Conservation (phyloP, 1,284 basidiomycete species). For the Apiotrichum mycotoxinovorans region DNA sequence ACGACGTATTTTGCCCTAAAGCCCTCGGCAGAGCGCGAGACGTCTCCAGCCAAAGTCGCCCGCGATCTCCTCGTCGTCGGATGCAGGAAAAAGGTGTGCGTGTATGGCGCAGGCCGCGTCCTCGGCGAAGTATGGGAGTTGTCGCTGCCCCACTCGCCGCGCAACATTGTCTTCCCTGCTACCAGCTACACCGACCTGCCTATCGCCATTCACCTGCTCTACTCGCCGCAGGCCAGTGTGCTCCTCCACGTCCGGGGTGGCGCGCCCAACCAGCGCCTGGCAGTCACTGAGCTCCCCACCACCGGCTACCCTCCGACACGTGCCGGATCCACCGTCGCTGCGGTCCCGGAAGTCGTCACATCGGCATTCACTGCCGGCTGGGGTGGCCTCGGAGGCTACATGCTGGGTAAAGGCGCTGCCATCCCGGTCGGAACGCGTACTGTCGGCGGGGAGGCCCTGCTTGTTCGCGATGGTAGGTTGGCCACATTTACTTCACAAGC, state of each 20-base stretch:
- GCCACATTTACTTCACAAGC: not conserved
- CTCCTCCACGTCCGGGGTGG: conserved; percentile 60
- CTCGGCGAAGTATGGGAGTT: conserved; percentile 55
- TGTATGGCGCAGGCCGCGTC: conserved; percentile 53
- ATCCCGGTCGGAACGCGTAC: conserved; percentile 60
- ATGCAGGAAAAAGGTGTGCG: conserved; percentile 75
- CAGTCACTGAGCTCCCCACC: conserved; percentile 65
- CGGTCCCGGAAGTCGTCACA: conserved; percentile 6
- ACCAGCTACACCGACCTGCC: conserved; percentile 40
- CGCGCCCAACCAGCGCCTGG: conserved; percentile 60
- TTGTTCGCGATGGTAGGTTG: conserved; percentile 74
- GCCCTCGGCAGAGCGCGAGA: conserved; percentile 30
- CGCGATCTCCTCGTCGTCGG: conserved; percentile 68
- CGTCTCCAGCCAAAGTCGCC: conserved; percentile 60
- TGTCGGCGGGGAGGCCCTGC: conserved; percentile 64
- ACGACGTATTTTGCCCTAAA: conserved; percentile 21
- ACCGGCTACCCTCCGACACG: conserved; percentile 14
- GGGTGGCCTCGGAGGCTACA: conserved; percentile 56
- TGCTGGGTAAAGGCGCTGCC: conserved; percentile 65
- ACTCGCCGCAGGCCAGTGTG: conserved; percentile 70
- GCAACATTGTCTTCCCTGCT: conserved; percentile 49
- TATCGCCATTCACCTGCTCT: conserved; percentile 55
- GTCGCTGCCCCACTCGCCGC: conserved; percentile 75
- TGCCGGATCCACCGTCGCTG: not conserved
- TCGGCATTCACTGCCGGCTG: conserved; percentile 56